Percentiles rank a stretch among this genome's conserved stretches.
Evolutionary conservation across 2,329 filamentous ascomycete genomes (phyloP).

Genomic region (Dactylellina leptospora): DNA sequence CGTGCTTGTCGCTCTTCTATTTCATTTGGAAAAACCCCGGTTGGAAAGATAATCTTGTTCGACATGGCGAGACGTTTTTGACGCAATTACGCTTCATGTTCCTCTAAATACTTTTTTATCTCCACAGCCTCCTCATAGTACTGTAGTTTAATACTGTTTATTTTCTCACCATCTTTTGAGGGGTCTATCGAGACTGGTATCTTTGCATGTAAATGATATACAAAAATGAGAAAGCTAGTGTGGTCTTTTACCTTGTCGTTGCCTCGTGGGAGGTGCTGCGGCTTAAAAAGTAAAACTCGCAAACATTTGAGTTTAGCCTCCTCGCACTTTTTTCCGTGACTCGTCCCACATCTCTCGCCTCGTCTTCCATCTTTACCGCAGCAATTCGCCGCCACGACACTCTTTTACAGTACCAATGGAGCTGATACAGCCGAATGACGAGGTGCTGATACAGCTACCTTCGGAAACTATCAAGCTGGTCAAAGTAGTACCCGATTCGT

Average conservation of each 20-base stretch:
- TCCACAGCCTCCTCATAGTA: constrained; percentile 16
- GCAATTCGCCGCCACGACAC: neutral
- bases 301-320: neutral
- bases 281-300: constrained; percentile 9
- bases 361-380: constrained; percentile 2
- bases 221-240: neutral
- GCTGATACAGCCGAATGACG: constrained; percentile 64
- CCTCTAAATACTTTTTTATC: constrained; percentile 37
- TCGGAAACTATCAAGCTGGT: constrained; percentile 69
- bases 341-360: neutral
- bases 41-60: constrained; percentile 44
- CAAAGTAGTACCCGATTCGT: constrained; percentile 72
- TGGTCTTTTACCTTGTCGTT: too few species aligned
- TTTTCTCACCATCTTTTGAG: constrained; percentile 26
- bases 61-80: constrained; percentile 38
- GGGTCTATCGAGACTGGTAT: neutral
- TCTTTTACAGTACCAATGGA: constrained; percentile 59
- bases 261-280: constrained; percentile 7
- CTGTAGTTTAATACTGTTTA: constrained; percentile 48
- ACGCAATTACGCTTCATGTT: constrained; percentile 35
- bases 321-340: constrained; percentile 7
- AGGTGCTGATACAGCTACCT: constrained; percentile 67
- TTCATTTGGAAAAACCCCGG: constrained; percentile 23
- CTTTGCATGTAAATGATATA: neutral
- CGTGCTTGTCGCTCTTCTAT: constrained; percentile 36